Evolutionary conservation across 139 green algal species (phyloP).

Genomic region (Mesostigma viride): DNA sequence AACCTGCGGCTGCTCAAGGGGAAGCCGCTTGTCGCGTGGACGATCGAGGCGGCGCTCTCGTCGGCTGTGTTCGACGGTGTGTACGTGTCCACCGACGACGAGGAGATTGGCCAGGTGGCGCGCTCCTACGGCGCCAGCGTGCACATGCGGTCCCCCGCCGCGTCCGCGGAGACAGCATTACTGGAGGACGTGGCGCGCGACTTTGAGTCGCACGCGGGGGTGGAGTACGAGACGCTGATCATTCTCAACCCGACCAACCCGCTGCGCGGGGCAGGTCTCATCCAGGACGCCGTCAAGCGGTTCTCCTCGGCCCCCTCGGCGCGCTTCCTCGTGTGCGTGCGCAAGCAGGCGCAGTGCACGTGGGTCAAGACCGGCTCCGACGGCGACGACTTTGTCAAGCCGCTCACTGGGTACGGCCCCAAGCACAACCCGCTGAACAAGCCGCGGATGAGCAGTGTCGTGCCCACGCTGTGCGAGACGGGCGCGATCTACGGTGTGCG

Average conservation of each 20-base stretch:
- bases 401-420: too few relatives aligned
- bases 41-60: not conserved
- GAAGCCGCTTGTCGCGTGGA: not conserved
- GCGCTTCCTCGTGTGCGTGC: too few relatives aligned
- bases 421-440: too few relatives aligned
- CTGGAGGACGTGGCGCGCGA: not conserved
- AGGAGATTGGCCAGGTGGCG: not conserved
- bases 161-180: not conserved
- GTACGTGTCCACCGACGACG: constrained; percentile 4
- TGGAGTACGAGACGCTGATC: not conserved
- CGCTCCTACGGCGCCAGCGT: not conserved
- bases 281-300: too few relatives aligned
- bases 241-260: not conserved
- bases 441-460: too few relatives aligned
- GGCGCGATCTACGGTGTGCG: too few relatives aligned
- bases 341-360: too few relatives aligned
- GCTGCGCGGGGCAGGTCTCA: too few relatives aligned
- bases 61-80: not conserved
- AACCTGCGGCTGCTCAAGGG: not conserved
- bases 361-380: too few relatives aligned
- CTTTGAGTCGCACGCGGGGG: not conserved
- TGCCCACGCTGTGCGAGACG: too few relatives aligned
- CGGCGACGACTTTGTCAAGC: too few relatives aligned
- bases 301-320: too few relatives aligned
- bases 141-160: not conserved